Conservation (phyloP, 441 rosid species). For the Pelargonium myrrhifolium region DNA sequence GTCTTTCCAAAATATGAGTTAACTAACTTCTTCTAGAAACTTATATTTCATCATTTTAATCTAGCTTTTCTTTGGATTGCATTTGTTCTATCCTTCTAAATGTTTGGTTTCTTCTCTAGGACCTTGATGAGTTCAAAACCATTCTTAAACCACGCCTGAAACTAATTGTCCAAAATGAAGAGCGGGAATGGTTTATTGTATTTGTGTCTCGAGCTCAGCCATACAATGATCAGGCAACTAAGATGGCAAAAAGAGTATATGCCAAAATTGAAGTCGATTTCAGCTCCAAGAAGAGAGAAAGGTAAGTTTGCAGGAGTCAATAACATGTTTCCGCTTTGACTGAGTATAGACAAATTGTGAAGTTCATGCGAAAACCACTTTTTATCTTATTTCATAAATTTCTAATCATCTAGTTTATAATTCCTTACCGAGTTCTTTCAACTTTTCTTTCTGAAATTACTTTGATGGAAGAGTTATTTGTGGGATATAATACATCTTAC, state of each 20-base stretch:
- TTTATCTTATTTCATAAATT: not conserved
- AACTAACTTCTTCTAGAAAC: not conserved
- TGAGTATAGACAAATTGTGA: not conserved
- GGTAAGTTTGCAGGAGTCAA: slow-evolving; percentile 36
- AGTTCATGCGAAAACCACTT: not conserved
- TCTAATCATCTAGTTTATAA: not conserved
- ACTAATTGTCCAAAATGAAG: slow-evolving; percentile 87
- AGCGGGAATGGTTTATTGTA: slow-evolving; percentile 93
- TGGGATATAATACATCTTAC: not conserved
- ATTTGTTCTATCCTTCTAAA: slow-evolving; percentile 11
- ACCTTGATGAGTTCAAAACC: slow-evolving; percentile 94
- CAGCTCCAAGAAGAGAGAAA: slow-evolving; percentile 91
- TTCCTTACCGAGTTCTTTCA: not conserved
- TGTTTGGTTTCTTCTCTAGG: slow-evolving; percentile 34
- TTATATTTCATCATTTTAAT: not conserved
- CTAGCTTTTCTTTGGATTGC: not conserved
- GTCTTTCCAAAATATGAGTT: not conserved
- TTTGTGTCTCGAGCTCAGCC: slow-evolving; percentile 95
- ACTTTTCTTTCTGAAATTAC: not conserved
- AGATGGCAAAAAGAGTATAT: slow-evolving; percentile 81
- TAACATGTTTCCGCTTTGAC: slow-evolving; percentile 8
- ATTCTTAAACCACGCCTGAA: slow-evolving; percentile 92
- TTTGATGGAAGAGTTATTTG: not conserved
- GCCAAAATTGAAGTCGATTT: slow-evolving; percentile 92
- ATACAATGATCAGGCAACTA: slow-evolving; percentile 76